These are phyloP conservation scores for Solanum gandarillasii DNA, from an alignment of 257 asterid species.

Conservation along the genomic window DNA sequence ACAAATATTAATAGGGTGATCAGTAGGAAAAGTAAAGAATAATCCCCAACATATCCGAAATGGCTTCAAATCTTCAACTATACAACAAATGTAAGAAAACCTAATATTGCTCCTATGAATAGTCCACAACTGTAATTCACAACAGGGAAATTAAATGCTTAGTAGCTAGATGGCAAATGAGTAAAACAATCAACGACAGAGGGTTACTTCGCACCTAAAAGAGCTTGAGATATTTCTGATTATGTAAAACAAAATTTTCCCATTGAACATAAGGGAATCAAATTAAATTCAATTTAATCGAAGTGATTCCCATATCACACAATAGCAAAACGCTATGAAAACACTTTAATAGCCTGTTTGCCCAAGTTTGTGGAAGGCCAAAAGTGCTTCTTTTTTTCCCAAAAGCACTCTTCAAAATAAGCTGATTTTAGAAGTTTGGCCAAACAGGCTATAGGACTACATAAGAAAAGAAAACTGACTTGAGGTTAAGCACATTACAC, in stretches of 20 bases:
- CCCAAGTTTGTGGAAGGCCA: neutral
- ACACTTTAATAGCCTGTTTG: neutral
- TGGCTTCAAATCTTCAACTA: neutral
- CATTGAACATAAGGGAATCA: neutral
- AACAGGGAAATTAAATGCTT: neutral
- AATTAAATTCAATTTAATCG: neutral
- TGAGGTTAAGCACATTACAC: neutral
- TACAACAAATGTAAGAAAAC: neutral
- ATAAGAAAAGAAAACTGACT: neutral
- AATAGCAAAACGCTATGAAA: neutral
- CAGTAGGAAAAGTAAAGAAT: neutral
- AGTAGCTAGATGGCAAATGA: neutral
- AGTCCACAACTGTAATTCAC: neutral
- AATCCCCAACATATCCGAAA: neutral
- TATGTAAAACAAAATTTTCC: neutral
- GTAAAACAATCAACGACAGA: neutral
- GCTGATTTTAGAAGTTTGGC: neutral
- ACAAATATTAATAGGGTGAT: neutral
- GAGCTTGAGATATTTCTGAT: neutral
- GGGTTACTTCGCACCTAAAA: neutral
- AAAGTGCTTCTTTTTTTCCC: neutral
- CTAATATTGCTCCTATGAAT: neutral
- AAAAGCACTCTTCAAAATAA: neutral
- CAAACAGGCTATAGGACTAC: neutral
- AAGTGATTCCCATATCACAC: neutral